A percentile compares a stretch with the other conserved stretches of the same genome.
Conservation (phyloP, 1,139 yeast genomes). For the Yarrowia galli region DNA sequence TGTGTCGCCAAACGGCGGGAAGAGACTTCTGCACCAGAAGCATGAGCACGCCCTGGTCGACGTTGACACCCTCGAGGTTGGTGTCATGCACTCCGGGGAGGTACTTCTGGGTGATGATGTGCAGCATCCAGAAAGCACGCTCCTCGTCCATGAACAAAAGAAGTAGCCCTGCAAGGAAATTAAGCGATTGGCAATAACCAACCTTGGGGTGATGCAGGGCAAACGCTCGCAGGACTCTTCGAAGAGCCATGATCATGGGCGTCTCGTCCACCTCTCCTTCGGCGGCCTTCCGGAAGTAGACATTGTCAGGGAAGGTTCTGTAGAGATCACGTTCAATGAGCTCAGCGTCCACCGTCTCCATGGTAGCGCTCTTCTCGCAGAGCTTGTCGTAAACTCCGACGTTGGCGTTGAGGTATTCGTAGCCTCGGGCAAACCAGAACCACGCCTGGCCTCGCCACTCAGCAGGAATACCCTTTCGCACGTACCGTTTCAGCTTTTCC, state of each 20-base stretch:
- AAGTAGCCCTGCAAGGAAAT: constrained; percentile 86
- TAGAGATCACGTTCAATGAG: constrained; percentile 92
- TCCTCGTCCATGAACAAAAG: constrained; percentile 88
- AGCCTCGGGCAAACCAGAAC: constrained; percentile 96
- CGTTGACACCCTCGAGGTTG: constrained; percentile 89
- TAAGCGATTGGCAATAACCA: constrained; percentile 95
- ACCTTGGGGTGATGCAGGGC: constrained; percentile 87
- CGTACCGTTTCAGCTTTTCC: constrained; percentile 78
- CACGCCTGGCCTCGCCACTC: constrained; percentile 98
- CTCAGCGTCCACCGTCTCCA: constrained; percentile 76
- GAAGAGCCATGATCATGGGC: constrained; percentile 68
- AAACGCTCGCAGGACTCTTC: constrained; percentile 84
- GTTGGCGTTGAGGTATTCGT: constrained; percentile 71
- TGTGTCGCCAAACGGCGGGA: constrained; percentile 77
- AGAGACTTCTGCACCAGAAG: constrained; percentile 81
- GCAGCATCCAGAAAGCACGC: constrained; percentile 93
- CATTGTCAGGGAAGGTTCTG: constrained; percentile 93
- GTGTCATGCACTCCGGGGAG: constrained; percentile 93
- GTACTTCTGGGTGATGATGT: constrained; percentile 81
- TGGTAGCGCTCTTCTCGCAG: constrained; percentile 60
- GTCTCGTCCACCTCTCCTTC: constrained; percentile 56
- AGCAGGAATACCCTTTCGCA: constrained; percentile 92
- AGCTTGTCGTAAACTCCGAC: constrained; percentile 76
- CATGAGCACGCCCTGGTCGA: constrained; percentile 95
- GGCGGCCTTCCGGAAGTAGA: constrained; percentile 64